These are phyloP conservation scores for Leccinum ochraceum DNA, from an alignment of 768 basidiomycete species.

Conservation along the genomic window DNA sequence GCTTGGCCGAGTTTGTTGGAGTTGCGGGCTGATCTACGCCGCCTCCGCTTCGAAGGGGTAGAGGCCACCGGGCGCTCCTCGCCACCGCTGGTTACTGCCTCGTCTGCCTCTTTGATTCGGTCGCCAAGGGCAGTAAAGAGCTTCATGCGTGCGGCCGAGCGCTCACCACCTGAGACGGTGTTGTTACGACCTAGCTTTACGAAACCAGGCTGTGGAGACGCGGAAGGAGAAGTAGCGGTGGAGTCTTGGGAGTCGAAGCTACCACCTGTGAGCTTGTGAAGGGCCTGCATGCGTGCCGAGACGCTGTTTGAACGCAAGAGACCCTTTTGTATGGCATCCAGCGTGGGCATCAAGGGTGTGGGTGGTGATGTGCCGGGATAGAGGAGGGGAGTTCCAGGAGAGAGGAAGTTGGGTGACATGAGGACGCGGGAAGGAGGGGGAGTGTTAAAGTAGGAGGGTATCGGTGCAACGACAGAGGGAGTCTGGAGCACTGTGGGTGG, in stretches of 20 bases:
- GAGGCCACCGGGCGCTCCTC: slow-evolving; percentile 50
- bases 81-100: slow-evolving; percentile 58
- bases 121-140: slow-evolving; percentile 67
- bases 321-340: slow-evolving; percentile 76
- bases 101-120: slow-evolving; percentile 59
- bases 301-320: slow-evolving; percentile 90
- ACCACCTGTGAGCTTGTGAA: slow-evolving; percentile 82
- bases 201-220: slow-evolving; percentile 49
- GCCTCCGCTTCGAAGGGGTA: slow-evolving; percentile 52
- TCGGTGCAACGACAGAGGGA: slow-evolving; percentile 47
- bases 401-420: slow-evolving; percentile 48
- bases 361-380: slow-evolving; percentile 70
- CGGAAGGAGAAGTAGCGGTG: slow-evolving; percentile 48
- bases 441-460: slow-evolving; percentile 54
- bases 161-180: slow-evolving; percentile 81
- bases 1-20: slow-evolving; percentile 40
- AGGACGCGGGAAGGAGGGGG: slow-evolving; percentile 43
- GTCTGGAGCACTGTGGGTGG: slow-evolving; percentile 26
- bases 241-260: slow-evolving; percentile 59
- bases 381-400: slow-evolving; percentile 55
- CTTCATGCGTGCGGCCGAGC: slow-evolving; percentile 67
- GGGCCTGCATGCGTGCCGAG: slow-evolving; percentile 75
- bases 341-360: slow-evolving; percentile 62
- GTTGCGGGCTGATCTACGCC: slow-evolving; percentile 52
- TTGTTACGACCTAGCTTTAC: slow-evolving; percentile 65